Evolutionary conservation across 371 early-diverging fungal species (phyloP).

Genomic region (Catenaria anguillulae): DNA sequence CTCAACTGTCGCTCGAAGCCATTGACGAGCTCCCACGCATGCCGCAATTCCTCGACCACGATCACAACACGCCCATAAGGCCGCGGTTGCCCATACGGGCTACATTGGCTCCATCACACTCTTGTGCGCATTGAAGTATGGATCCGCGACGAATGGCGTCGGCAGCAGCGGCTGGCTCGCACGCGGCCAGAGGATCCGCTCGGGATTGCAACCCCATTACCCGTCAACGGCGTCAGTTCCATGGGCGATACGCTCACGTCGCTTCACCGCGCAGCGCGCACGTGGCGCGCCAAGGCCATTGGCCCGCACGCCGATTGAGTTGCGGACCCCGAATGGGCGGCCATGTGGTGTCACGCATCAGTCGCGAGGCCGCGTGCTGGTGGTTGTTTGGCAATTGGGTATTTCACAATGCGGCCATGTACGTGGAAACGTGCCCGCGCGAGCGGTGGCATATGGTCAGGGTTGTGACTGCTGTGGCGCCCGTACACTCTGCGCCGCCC

Average conservation of each 20-base stretch:
- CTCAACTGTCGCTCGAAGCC: not conserved
- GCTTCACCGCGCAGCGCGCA: not conserved
- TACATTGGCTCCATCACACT: not conserved
- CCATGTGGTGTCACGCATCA: not conserved
- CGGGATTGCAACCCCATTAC: not conserved
- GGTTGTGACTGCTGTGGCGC: not conserved
- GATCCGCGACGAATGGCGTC: constrained; percentile 2
- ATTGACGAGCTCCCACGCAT: not conserved
- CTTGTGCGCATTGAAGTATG: not conserved
- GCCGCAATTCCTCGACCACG: not conserved
- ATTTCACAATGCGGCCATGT: not conserved
- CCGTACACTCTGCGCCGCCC: not conserved
- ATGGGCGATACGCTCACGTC: not conserved
- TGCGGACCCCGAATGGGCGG: not conserved
- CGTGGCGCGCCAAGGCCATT: not conserved
- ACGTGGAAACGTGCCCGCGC: not conserved
- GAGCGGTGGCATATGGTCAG: not conserved
- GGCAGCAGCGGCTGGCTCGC: not conserved
- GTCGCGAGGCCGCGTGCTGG: not conserved
- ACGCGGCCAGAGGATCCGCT: not conserved
- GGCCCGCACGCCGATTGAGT: not conserved
- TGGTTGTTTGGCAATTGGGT: not conserved
- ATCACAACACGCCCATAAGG: not conserved
- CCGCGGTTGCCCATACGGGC: not conserved
- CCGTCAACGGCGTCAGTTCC: not conserved